Conservation (phyloP, 176 grass and related monocot genomes). For the Carex scoparia region DNA sequence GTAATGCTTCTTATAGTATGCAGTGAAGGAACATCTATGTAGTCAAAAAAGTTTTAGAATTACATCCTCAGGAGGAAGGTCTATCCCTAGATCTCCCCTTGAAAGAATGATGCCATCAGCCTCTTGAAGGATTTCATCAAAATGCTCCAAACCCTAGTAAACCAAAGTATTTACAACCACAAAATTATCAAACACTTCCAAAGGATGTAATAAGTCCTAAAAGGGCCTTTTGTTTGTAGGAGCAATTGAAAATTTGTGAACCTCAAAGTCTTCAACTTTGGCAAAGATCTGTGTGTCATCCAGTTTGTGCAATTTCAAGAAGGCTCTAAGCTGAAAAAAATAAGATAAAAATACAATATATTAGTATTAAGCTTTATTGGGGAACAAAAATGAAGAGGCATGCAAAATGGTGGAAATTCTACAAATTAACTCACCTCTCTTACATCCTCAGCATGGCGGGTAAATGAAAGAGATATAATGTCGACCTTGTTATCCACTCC, state of each 20-base stretch:
- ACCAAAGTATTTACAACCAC: constrained; percentile 21
- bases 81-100: constrained; percentile 78
- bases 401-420: constrained; percentile 15
- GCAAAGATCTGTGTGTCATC: constrained; percentile 80
- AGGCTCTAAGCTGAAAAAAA: constrained; percentile 77
- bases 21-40: background rate
- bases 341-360: constrained; percentile 23
- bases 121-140: constrained; percentile 95
- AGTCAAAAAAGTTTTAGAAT: background rate
- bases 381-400: background rate
- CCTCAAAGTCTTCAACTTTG: constrained; percentile 88
- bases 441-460: constrained; percentile 79
- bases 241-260: constrained; percentile 10
- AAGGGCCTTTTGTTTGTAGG: background rate
- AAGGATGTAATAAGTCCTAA: background rate
- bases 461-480: constrained; percentile 94
- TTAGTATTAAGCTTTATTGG: constrained; percentile 11
- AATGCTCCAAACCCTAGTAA: constrained; percentile 86
- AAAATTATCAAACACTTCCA: background rate
- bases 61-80: constrained; percentile 92
- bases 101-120: constrained; percentile 86
- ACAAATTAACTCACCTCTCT: constrained; percentile 56
- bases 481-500: constrained; percentile 70
- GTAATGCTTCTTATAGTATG: constrained; percentile 16
- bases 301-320: constrained; percentile 65